Evolutionary conservation across 768 basidiomycete genomes (phyloP).

Genomic region (Leccinellum rugosiceps): DNA sequence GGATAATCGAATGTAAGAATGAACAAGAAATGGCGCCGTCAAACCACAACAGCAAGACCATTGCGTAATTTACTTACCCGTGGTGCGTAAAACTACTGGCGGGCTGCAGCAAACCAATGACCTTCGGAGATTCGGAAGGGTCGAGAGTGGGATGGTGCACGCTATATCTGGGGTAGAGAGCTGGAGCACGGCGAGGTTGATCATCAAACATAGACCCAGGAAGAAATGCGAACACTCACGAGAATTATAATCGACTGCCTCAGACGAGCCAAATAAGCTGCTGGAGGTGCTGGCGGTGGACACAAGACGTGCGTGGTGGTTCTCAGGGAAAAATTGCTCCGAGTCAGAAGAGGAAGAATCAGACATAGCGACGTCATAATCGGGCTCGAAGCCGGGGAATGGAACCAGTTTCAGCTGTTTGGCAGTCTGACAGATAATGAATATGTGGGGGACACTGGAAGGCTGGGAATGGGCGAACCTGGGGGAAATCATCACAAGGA

Average conservation of each 20-base stretch:
- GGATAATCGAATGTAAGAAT: not conserved
- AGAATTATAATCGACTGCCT: slow-evolving; percentile 44
- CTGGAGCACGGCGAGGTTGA: slow-evolving; percentile 3
- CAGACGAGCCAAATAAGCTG: slow-evolving; percentile 46
- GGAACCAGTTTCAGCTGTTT: slow-evolving; percentile 76
- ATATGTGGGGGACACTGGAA: slow-evolving; percentile 15
- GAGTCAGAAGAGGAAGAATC: slow-evolving; percentile 51
- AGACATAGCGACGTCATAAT: slow-evolving; percentile 71
- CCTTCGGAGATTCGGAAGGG: slow-evolving; percentile 44
- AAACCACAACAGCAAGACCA: slow-evolving; percentile 6
- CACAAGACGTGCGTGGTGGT: slow-evolving; percentile 57
- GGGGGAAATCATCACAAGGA: slow-evolving; percentile 48
- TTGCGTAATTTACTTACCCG: slow-evolving; percentile 49
- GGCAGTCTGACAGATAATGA: slow-evolving; percentile 37
- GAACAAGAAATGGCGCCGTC: slow-evolving; percentile 12
- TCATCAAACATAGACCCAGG: not conserved
- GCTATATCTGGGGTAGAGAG: slow-evolving; percentile 60
- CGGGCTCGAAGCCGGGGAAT: slow-evolving; percentile 62
- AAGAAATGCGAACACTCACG: slow-evolving; percentile 37
- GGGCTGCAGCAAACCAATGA: slow-evolving; percentile 68
- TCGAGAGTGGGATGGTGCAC: slow-evolving; percentile 57
- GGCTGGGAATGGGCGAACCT: slow-evolving; percentile 34
- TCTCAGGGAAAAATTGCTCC: slow-evolving; percentile 53
- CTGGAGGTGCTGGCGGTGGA: slow-evolving; percentile 62
- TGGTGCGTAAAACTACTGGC: slow-evolving; percentile 60